A percentile compares a stretch with the other conserved stretches of the same genome.
Conservation (phyloP, 2,329 filamentous ascomycete species). For the Colletotrichum tofieldiae region DNA sequence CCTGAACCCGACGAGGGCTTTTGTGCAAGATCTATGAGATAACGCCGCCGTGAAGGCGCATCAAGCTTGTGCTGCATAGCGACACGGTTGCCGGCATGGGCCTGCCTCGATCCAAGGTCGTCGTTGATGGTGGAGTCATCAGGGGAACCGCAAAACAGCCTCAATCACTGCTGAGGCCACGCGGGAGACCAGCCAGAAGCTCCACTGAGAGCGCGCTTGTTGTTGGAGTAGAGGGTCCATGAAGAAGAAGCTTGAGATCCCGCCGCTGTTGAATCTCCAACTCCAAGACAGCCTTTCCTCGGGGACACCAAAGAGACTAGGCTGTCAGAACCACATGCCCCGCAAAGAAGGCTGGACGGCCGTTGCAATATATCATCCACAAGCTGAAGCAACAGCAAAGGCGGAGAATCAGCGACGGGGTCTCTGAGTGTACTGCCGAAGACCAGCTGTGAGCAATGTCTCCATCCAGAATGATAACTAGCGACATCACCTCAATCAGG, state of each 20-base stretch:
- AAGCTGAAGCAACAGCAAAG: slow-evolving; percentile 18
- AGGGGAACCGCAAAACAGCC: slow-evolving; percentile 42
- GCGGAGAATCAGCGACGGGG: slow-evolving; percentile 23
- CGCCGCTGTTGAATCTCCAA: slow-evolving; percentile 40
- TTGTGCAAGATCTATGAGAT: slow-evolving; percentile 13
- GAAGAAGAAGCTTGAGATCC: slow-evolving; percentile 39
- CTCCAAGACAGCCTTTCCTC: slow-evolving; percentile 36
- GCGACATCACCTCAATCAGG: neutral
- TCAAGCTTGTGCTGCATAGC: slow-evolving; percentile 2
- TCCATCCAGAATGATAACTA: no score
- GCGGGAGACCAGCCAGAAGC: slow-evolving; percentile 34
- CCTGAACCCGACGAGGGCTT: slow-evolving; percentile 14
- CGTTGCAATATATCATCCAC: slow-evolving; percentile 36
- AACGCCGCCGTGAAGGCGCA: slow-evolving; percentile 13
- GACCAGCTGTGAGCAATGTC: slow-evolving; percentile 2
- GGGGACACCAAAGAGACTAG: slow-evolving; percentile 34
- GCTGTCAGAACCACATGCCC: slow-evolving; percentile 41
- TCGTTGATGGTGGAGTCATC: slow-evolving; percentile 35
- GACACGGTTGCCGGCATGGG: slow-evolving; percentile 16
- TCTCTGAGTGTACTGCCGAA: neutral
- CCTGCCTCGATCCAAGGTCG: slow-evolving; percentile 17
- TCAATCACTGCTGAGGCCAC: slow-evolving; percentile 37
- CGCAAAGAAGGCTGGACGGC: slow-evolving; percentile 42
- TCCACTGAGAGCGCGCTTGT: slow-evolving; percentile 39
- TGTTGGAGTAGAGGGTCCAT: slow-evolving; percentile 40